Evolutionary conservation across 2,329 filamentous ascomycete species (phyloP).

Genomic region (Westerdykella sp.): DNA sequence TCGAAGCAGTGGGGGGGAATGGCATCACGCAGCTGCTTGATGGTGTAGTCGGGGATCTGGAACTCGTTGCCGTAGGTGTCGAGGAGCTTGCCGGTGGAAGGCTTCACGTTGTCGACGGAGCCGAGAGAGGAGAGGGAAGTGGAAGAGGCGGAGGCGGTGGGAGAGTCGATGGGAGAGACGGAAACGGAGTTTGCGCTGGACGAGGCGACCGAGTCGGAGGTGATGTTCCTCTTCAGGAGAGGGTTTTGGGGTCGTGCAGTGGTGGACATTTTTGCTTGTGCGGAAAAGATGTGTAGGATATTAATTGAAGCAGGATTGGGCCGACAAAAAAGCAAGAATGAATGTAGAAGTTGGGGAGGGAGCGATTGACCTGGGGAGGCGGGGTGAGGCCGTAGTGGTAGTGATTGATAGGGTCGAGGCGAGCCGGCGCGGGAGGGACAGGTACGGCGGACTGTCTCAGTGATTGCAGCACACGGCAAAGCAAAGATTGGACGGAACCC

Average conservation of each 20-base stretch:
- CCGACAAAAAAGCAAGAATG: background rate
- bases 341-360: constrained; percentile 1
- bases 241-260: constrained; percentile 50
- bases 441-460: no score
- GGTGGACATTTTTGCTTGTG: constrained; percentile 32
- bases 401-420: no score
- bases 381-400: background rate
- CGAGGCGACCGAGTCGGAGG: constrained; percentile 47
- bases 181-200: constrained; percentile 50
- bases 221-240: constrained; percentile 40
- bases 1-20: constrained; percentile 97
- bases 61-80: constrained; percentile 96
- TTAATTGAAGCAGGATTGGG: constrained; percentile 3
- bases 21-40: constrained; percentile 94
- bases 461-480: no score
- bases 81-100: constrained; percentile 60
- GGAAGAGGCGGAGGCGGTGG: constrained; percentile 64
- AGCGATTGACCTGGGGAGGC: constrained; percentile 6
- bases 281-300: background rate
- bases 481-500: no score
- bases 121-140: constrained; percentile 89
- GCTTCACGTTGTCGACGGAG: constrained; percentile 54
- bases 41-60: constrained; percentile 87
- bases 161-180: constrained; percentile 54
- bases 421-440: no score